Evolutionary conservation across 78 protist species (phyloP), one percentile per base, ranked within the genome.

Genomic region (Dictyostelium citrinum): DNA sequence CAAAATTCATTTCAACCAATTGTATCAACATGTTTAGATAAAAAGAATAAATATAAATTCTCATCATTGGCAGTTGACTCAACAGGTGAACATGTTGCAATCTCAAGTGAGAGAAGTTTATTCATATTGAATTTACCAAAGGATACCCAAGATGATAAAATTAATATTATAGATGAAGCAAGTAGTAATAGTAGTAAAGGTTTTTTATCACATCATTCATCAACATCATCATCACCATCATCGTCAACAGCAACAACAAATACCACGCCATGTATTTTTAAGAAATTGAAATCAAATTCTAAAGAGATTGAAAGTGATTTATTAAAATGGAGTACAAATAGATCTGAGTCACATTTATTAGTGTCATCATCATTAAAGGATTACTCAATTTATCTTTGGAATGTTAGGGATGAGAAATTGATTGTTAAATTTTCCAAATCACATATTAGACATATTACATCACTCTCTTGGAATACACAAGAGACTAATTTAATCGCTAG

Each of bases 401-500:
- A 84, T 75, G 60, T 74, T 16, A 55, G 64, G 16, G 75, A 55
- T 5, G 83, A 74, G 37, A 74, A 51, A 55, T 43, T 27, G 16
- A 39, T 45, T 31, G 45, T 49, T 5, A 35, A 64, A 46, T 86
- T 14, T 27, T 22, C 46, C 20, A 84, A 84, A 39, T 72, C 93
- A 46, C 93, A 88, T 79, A 29, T 35, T 22, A 76, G 93, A 45
- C 82, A 78, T 67, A 67, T 88, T 3, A 49, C 93, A 27, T 88
- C 93, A 33, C n/a, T 88, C 17, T 49, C 82, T 9, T 88, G 93
- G 93, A 88, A 78, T 27, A 67, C 22, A 2, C 20, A 8, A 24
- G 81, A 88, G 14, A 64, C 81, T 0, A 78, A 88, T 78, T 22
- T 88, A 41, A 8, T 88, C 16, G 77, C 81, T 1, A 88, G 93